These are phyloP conservation scores for Spathaspora sp. DNA, from an alignment of 1,139 yeast genomes.

Conservation along the genomic window DNA sequence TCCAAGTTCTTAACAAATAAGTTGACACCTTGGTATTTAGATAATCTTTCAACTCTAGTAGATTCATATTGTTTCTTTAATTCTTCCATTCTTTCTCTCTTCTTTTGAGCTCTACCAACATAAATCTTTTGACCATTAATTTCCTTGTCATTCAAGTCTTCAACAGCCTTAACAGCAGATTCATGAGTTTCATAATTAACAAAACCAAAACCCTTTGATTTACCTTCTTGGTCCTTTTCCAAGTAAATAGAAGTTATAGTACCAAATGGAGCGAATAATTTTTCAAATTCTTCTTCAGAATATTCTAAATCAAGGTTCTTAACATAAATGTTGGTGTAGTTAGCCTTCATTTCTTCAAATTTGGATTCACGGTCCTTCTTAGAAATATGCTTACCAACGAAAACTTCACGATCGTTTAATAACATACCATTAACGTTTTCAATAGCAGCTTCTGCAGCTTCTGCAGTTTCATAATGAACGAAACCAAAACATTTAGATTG, in stretches of 20 bases:
- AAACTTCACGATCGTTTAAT: conserved; percentile 94
- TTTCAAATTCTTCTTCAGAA: conserved; percentile 71
- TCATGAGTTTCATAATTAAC: conserved; percentile 88
- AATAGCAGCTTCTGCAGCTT: conserved; percentile 93
- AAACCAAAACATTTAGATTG: conserved; percentile 95
- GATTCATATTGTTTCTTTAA: conserved; percentile 94
- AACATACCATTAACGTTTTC: conserved; percentile 98
- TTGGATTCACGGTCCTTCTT: conserved; percentile 95
- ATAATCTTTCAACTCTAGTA: conserved; percentile 86
- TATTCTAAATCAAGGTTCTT: conserved; percentile 81
- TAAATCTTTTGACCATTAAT: conserved; percentile 81
- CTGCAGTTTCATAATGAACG: conserved; percentile 93
- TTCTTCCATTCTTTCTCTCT: conserved; percentile 96
- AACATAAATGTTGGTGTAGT: conserved; percentile 92
- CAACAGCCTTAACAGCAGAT: conserved; percentile 88
- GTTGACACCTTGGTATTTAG: conserved; percentile 97
- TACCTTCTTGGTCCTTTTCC: conserved; percentile 83
- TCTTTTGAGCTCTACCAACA: conserved; percentile 99
- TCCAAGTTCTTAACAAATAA: conserved; percentile 96
- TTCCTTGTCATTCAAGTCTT: conserved; percentile 86
- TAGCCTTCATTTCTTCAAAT: conserved; percentile 87
- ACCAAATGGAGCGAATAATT: conserved; percentile 75
- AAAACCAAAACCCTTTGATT: conserved; percentile 94
- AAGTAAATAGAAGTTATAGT: conserved; percentile 80
- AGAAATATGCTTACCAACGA: conserved; percentile 91